These are phyloP conservation scores for Globisporangium radiosum DNA, from an alignment of 352 stramenopile species.

Conservation along the genomic window DNA sequence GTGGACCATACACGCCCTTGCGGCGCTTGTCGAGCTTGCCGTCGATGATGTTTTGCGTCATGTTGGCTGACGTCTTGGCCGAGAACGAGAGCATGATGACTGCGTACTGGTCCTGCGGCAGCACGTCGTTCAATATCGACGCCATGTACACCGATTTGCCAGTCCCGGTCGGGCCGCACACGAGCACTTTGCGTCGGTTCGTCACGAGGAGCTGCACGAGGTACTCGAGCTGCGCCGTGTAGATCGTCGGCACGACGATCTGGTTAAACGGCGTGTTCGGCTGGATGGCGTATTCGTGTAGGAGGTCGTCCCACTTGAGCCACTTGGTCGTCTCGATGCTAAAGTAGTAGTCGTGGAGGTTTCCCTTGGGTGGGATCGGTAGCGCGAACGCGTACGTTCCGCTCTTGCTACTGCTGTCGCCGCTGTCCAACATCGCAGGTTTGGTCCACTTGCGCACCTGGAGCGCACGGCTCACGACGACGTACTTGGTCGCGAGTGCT, in stretches of 20 bases:
- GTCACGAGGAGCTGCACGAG: slow-evolving; percentile 82
- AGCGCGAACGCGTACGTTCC: slow-evolving; percentile 35
- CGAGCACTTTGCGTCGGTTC: slow-evolving; percentile 80
- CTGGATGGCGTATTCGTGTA: slow-evolving; percentile 83
- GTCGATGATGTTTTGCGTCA: slow-evolving; percentile 95
- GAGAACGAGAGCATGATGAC: slow-evolving; percentile 90
- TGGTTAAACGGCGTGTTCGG: slow-evolving; percentile 84
- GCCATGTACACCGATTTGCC: slow-evolving; percentile 90
- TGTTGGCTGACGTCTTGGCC: slow-evolving; percentile 91
- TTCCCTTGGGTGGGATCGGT: slow-evolving; percentile 58
- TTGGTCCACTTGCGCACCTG: slow-evolving; percentile 81
- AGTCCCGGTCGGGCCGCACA: slow-evolving; percentile 91
- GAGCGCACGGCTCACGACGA: slow-evolving; percentile 67
- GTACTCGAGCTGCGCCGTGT: slow-evolving; percentile 88
- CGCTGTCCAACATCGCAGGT: slow-evolving; percentile 49
- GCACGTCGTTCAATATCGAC: slow-evolving; percentile 75
- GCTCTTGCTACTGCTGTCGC: slow-evolving; percentile 22
- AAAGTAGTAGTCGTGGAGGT: slow-evolving; percentile 87
- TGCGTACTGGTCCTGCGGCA: slow-evolving; percentile 80
- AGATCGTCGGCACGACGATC: slow-evolving; percentile 93
- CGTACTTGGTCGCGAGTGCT: slow-evolving; percentile 61
- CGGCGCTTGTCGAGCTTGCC: slow-evolving; percentile 92
- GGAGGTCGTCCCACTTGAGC: slow-evolving; percentile 87
- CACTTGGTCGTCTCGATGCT: slow-evolving; percentile 80
- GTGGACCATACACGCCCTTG: slow-evolving; percentile 89